Evolutionary conservation across 768 basidiomycete species (phyloP).

Genomic region (Boletus patriciae): DNA sequence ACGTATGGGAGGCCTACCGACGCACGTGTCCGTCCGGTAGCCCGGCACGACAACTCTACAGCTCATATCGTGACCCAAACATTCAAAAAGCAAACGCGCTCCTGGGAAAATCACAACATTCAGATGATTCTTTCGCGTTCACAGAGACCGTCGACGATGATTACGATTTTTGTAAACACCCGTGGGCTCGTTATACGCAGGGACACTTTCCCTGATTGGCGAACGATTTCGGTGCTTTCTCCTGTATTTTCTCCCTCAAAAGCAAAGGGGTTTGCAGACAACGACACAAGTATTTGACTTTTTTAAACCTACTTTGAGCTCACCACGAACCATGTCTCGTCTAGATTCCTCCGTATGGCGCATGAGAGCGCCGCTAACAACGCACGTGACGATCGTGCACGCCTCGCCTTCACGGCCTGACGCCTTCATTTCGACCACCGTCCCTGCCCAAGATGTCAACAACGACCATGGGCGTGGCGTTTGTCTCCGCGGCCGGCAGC

Average conservation of each 20-base stretch:
- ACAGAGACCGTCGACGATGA: constrained; percentile 55
- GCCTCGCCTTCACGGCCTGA: too few species aligned
- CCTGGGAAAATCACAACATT: constrained; percentile 23
- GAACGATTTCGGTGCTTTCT: constrained; percentile 83
- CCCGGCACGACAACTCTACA: constrained; percentile 79
- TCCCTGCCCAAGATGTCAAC: constrained; percentile 65
- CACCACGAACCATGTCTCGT: neutral
- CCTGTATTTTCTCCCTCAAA: constrained; percentile 94
- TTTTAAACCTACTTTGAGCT: neutral
- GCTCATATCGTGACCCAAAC: constrained; percentile 61
- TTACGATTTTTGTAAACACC: constrained; percentile 76
- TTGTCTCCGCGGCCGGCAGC: constrained; percentile 72
- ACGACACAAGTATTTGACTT: constrained; percentile 63
- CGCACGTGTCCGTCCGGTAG: constrained; percentile 83
- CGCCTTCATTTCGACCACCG: constrained; percentile 60
- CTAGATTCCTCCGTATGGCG: constrained; percentile 74
- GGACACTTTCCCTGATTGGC: constrained; percentile 97
- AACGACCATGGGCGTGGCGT: constrained; percentile 81
- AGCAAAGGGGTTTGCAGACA: constrained; percentile 86
- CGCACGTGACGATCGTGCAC: too few species aligned
- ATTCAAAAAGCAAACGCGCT: constrained; percentile 28
- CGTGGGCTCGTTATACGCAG: constrained; percentile 83
- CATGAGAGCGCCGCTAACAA: constrained; percentile 47
- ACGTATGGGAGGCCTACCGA: constrained; percentile 92
- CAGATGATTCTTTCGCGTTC: constrained; percentile 66